Evolutionary conservation across 2,329 filamentous ascomycete genomes (phyloP).

Genomic region (Trichoderma afroharzianum): DNA sequence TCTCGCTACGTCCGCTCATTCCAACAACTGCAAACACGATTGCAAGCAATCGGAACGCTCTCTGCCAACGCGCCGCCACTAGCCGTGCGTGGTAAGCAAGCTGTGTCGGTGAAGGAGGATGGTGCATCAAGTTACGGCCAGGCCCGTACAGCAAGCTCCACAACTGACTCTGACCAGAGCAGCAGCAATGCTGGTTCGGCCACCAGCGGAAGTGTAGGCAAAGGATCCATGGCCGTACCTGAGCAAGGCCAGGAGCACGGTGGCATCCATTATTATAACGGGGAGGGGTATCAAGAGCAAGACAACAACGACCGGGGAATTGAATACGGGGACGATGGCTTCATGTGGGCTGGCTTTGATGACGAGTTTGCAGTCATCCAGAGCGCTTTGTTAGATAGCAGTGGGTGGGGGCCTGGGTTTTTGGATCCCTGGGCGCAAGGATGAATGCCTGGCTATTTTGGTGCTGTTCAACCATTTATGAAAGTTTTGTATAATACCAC

Average conservation of each 20-base stretch:
- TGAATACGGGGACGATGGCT: constrained; percentile 3
- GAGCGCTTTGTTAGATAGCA: constrained; percentile 9
- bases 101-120: background rate
- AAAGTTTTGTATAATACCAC: background rate
- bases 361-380: constrained; percentile 10
- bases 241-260: background rate
- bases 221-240: background rate
- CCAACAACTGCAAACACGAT: background rate
- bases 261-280: background rate
- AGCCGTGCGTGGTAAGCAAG: background rate
- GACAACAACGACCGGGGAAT: background rate
- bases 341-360: constrained; percentile 13
- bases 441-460: background rate
- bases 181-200: background rate
- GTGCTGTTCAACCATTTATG: background rate
- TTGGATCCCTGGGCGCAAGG: constrained; percentile 9
- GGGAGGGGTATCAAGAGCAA: background rate
- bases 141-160: background rate
- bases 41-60: constrained; percentile 3
- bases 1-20: constrained; percentile 9
- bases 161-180: background rate
- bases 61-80: constrained; percentile 1
- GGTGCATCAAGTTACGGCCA: background rate
- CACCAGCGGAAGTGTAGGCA: background rate
- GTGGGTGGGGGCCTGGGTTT: constrained; percentile 10